Conservation (phyloP, 192 early-diverging fungal genomes). For the Coemansia sp. region DNA sequence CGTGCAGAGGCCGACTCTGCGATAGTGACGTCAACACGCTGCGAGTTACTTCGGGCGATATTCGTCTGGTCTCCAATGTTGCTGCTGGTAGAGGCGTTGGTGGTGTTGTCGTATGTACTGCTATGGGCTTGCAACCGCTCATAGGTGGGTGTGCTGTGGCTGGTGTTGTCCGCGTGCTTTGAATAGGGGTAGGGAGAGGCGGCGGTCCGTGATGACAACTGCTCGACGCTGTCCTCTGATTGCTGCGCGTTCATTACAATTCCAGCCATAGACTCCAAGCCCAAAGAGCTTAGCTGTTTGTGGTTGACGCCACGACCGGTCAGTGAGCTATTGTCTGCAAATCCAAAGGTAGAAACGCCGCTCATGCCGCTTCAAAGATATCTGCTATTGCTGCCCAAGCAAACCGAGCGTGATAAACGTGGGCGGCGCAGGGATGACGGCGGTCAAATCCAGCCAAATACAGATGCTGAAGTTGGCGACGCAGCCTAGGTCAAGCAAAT, state of each 20-base stretch:
- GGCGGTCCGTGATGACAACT: conserved; percentile 27
- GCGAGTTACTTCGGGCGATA: conserved; percentile 6
- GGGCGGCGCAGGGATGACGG: not conserved
- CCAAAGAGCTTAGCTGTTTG: conserved; percentile 10
- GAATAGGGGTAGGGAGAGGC: conserved; percentile 36
- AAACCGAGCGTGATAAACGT: not conserved
- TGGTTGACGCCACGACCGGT: conserved; percentile 3
- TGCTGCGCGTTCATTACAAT: conserved; percentile 42
- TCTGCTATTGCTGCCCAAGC: conserved; percentile 4
- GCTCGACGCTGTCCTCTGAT: conserved; percentile 30
- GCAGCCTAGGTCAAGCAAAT: not conserved
- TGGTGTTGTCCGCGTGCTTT: conserved; percentile 2
- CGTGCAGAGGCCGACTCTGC: not conserved
- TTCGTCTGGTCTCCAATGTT: not conserved
- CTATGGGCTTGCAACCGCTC: not conserved
- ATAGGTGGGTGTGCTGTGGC: not conserved
- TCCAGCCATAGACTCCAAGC: conserved; percentile 38
- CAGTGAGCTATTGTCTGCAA: conserved; percentile 10
- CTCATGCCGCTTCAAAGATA: conserved; percentile 4
- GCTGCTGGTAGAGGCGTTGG: not conserved
- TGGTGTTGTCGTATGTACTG: not conserved
- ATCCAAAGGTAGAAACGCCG: conserved; percentile 10
- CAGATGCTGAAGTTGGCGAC: not conserved
- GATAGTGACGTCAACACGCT: not conserved
- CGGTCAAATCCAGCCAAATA: not conserved